These are phyloP conservation scores for Epichloe glyceriae DNA, from an alignment of 2,329 filamentous ascomycete genomes.

Conservation along the genomic window DNA sequence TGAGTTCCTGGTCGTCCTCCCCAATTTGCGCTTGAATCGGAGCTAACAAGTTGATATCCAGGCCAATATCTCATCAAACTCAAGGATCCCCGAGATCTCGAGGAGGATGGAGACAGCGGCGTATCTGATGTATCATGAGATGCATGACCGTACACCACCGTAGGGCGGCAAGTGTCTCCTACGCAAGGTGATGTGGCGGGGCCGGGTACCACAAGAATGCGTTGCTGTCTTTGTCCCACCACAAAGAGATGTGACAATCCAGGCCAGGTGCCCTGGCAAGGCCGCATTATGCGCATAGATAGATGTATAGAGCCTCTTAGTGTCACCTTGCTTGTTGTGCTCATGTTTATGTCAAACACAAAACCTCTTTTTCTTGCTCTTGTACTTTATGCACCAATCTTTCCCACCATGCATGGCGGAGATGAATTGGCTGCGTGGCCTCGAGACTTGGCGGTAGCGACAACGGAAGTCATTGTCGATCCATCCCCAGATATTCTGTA, in stretches of 20 bases:
- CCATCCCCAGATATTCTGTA: constrained; percentile 24
- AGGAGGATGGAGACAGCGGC: constrained; percentile 25
- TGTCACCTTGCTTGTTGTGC: not conserved
- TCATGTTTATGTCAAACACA: constrained; percentile 24
- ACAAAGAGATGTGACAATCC: too few species aligned
- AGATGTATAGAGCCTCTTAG: not conserved
- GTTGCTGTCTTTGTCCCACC: too few species aligned
- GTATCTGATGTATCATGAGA: constrained; percentile 17
- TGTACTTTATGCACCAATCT: constrained; percentile 21
- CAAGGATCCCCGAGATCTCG: constrained; percentile 16
- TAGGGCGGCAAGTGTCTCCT: not conserved
- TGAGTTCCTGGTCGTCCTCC: not conserved
- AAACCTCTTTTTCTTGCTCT: constrained; percentile 19
- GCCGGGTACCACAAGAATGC: not conserved
- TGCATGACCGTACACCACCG: not conserved
- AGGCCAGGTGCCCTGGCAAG: too few species aligned
- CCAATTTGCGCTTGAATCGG: constrained; percentile 1
- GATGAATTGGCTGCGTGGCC: constrained; percentile 13
- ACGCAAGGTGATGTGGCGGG: not conserved
- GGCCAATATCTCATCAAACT: constrained; percentile 26
- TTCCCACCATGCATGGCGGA: constrained; percentile 28
- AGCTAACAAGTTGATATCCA: constrained; percentile 11
- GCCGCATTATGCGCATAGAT: not conserved
- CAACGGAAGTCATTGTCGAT: constrained; percentile 16
- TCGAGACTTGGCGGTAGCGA: constrained; percentile 5